phyloP scores from a whole-genome alignment of 2,329 filamentous ascomycete genomes.

The Ceratocystiopsis brevicomis region DNA sequence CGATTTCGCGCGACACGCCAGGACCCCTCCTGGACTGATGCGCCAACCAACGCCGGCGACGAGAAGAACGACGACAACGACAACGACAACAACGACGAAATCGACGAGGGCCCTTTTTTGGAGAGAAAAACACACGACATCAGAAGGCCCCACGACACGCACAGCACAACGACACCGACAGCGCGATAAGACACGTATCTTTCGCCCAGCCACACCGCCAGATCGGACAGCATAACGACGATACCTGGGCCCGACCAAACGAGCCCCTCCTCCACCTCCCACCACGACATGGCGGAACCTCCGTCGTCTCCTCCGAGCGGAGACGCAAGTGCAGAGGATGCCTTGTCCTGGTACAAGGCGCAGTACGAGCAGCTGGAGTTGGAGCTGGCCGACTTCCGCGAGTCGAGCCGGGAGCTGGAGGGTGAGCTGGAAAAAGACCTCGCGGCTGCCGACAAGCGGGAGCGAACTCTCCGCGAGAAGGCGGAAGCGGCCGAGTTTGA shows the following conservation, averaged over 20 bases:
- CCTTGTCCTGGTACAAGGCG: conserved; percentile 82
- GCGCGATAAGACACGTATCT: neutral
- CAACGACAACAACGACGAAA: neutral
- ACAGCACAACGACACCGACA: neutral
- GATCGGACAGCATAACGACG: neutral
- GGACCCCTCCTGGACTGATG: too few relatives aligned
- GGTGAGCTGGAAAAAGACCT: conserved; percentile 91
- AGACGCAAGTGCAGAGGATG: conserved; percentile 44
- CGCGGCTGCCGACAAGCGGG: conserved; percentile 83
- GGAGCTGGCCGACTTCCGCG: conserved; percentile 83
- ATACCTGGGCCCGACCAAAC: neutral
- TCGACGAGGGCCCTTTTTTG: neutral
- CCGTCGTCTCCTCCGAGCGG: conserved; percentile 43
- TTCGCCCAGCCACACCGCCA: neutral
- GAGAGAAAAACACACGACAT: neutral
- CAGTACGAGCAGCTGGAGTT: conserved; percentile 87
- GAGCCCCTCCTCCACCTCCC: neutral
- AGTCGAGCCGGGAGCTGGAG: conserved; percentile 85
- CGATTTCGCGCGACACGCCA: neutral
- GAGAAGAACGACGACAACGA: neutral
- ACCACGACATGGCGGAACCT: conserved; percentile 32
- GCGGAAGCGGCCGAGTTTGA: conserved; percentile 71
- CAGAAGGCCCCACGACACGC: neutral
- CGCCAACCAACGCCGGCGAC: neutral
- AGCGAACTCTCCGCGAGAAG: conserved; percentile 70